These are phyloP conservation scores for Hyphopichia khmerensis DNA, from an alignment of 1,139 yeast species.

Conservation along the genomic window DNA sequence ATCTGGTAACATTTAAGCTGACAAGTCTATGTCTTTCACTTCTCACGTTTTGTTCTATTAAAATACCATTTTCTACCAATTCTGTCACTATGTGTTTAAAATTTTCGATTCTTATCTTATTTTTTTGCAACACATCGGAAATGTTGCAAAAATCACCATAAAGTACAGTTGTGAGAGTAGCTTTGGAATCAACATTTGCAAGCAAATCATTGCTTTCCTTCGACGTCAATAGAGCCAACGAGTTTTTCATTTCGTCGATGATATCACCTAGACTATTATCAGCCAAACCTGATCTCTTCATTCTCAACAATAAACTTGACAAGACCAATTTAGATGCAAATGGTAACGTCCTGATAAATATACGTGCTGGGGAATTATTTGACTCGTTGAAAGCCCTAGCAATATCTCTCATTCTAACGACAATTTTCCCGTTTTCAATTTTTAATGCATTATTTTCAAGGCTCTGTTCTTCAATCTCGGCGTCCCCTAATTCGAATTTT, in stretches of 20 bases:
- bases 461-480: neutral
- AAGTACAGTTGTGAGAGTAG: constrained; percentile 24
- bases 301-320: constrained; percentile 62
- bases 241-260: constrained; percentile 66
- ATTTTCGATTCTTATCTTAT: constrained; percentile 38
- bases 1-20: constrained; percentile 67
- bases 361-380: constrained; percentile 67
- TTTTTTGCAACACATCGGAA: neutral
- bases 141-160: constrained; percentile 19
- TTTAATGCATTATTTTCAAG: neutral
- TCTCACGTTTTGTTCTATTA: constrained; percentile 62
- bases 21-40: constrained; percentile 68
- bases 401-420: constrained; percentile 55
- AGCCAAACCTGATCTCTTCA: constrained; percentile 66
- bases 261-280: constrained; percentile 76
- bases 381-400: constrained; percentile 80
- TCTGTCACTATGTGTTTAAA: constrained; percentile 60
- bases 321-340: constrained; percentile 71
- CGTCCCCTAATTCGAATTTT: constrained; percentile 10
- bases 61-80: constrained; percentile 73
- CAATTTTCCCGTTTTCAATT: neutral
- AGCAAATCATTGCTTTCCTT: constrained; percentile 16
- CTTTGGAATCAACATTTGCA: constrained; percentile 13
- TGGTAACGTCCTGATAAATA: constrained; percentile 59
- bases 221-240: constrained; percentile 28